phyloP scores from a whole-genome alignment of 2,329 filamentous ascomycete species.

The Diaporthe citrichinensis region DNA sequence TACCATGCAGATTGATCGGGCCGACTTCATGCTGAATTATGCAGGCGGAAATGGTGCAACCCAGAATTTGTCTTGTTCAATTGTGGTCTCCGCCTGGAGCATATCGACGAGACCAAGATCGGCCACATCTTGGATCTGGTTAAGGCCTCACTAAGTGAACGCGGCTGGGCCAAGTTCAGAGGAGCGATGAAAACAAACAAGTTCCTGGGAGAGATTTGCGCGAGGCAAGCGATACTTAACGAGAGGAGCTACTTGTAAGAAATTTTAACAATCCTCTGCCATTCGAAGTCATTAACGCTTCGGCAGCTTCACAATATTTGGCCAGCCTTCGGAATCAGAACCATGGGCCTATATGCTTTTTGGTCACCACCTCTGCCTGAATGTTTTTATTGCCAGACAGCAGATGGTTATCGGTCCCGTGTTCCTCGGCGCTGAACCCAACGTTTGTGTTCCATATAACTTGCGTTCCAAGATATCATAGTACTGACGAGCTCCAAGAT shows the following conservation, averaged over 20 bases:
- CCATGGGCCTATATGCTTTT: conserved; percentile 84
- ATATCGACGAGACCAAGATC: conserved; percentile 4
- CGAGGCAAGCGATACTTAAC: neutral
- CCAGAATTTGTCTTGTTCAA: conserved; percentile 16
- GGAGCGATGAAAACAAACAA: conserved; percentile 18
- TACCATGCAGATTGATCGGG: neutral
- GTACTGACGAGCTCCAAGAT: conserved; percentile 46
- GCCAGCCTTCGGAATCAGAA: conserved; percentile 65
- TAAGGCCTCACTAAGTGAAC: neutral
- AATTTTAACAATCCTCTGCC: neutral
- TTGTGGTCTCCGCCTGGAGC: neutral
- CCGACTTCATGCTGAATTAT: neutral
- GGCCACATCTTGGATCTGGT: neutral
- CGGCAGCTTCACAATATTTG: conserved; percentile 80
- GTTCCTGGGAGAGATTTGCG: conserved; percentile 4
- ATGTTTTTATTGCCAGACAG: conserved; percentile 74
- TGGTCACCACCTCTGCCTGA: conserved; percentile 83
- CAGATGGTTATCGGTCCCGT: conserved; percentile 80
- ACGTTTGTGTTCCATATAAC: conserved; percentile 51
- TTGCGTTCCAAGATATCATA: neutral
- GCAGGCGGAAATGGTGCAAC: conserved; percentile 20
- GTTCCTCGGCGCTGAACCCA: conserved; percentile 86
- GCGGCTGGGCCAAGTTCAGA: conserved; percentile 10
- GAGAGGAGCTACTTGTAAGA: conserved; percentile 17
- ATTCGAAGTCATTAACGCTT: neutral